phyloP scores from a whole-genome alignment of 2,329 filamentous ascomycete species.

The Neospermospora avenae region DNA sequence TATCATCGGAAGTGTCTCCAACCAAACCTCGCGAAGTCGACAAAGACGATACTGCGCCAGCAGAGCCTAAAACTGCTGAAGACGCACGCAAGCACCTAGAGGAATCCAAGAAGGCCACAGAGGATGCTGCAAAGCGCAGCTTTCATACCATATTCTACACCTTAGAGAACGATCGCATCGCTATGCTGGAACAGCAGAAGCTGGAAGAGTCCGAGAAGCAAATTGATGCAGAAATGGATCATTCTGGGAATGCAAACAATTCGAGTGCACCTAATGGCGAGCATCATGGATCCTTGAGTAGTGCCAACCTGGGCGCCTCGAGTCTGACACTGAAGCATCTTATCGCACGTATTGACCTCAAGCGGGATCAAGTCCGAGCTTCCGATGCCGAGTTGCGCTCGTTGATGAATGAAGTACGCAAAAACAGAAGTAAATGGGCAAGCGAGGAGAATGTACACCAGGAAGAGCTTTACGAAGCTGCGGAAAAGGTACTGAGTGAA shows the following conservation, averaged over 20 bases:
- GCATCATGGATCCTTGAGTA: conserved; percentile 86
- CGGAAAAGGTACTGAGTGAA: conserved; percentile 95
- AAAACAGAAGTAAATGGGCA: conserved; percentile 98
- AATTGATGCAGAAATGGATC: conserved; percentile 91
- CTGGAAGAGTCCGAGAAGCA: conserved; percentile 95
- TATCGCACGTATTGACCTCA: conserved; percentile 91
- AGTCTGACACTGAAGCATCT: conserved; percentile 96
- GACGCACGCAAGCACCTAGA: conserved; percentile 92
- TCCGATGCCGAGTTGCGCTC: conserved; percentile 90
- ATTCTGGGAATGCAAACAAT: conserved; percentile 51
- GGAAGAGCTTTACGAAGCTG: conserved; percentile 94
- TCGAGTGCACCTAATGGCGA: conserved; percentile 51
- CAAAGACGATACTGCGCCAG: conserved; percentile 46
- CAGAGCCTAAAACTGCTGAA: conserved; percentile 69
- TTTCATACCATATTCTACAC: conserved; percentile 96
- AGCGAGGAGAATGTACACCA: conserved; percentile 97
- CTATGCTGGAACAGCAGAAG: conserved; percentile 96
- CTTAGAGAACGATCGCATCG: conserved; percentile 88
- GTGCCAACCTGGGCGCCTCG: conserved; percentile 90
- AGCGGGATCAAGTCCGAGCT: conserved; percentile 83
- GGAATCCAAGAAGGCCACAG: conserved; percentile 84
- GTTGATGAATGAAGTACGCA: conserved; percentile 94
- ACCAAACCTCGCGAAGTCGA: conserved; percentile 54
- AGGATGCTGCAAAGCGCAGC: conserved; percentile 83
- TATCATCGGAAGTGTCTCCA: conserved; percentile 46